Evolutionary conservation across 331 rosid species (phyloP).

Genomic region (Pyracantha coccinea): DNA sequence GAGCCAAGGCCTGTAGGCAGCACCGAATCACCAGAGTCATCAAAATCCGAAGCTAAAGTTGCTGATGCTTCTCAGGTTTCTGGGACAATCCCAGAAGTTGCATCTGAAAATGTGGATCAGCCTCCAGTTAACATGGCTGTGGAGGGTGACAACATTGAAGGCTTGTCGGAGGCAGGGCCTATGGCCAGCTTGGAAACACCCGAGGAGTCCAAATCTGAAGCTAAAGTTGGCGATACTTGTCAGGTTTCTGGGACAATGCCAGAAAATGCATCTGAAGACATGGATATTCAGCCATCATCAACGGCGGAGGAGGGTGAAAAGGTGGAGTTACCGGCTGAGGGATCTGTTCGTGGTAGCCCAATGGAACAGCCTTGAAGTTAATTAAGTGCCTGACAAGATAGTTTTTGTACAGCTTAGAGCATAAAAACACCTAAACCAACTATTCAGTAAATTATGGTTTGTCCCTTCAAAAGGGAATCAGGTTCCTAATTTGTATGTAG

Average conservation of each 20-base stretch:
- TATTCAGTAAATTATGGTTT: constrained; percentile 1
- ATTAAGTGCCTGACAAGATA: constrained; percentile 15
- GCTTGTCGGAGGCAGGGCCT: constrained; percentile 15
- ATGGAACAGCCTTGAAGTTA: background rate
- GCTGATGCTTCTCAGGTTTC: constrained; percentile 9
- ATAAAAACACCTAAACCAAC: constrained; percentile 3
- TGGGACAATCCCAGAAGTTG: constrained; percentile 13
- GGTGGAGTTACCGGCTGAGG: background rate
- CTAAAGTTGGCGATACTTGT: background rate
- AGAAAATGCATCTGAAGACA: background rate
- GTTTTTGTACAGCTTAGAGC: constrained; percentile 23
- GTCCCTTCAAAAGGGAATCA: background rate
- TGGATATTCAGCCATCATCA: constrained; percentile 9
- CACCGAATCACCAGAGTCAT: background rate
- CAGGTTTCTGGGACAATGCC: constrained; percentile 14
- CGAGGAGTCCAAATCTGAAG: constrained; percentile 19
- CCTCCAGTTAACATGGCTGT: constrained; percentile 20
- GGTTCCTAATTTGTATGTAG: background rate
- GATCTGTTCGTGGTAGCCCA: constrained; percentile 7
- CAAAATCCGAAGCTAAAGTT: constrained; percentile 21
- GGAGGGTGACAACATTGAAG: constrained; percentile 20
- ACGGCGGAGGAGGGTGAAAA: background rate
- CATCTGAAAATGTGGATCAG: constrained; percentile 14
- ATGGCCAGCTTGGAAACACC: background rate
- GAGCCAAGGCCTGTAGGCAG: background rate